Conservation (phyloP, 768 basidiomycete species). For the Naganishia onofrii region DNA sequence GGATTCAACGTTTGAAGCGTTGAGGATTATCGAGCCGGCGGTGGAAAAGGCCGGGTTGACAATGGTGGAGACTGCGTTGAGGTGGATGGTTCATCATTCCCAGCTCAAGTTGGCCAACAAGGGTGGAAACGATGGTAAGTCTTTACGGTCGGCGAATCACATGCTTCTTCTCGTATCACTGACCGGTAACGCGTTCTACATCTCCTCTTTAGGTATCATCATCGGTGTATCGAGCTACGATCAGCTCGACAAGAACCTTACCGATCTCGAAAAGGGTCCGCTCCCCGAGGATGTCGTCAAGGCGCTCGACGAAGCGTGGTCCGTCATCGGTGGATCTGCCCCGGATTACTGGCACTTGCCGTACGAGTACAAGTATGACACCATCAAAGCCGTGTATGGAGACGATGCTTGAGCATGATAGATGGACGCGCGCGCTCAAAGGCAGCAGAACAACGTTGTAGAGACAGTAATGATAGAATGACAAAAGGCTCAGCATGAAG, state of each 20-base stretch:
- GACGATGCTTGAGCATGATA: slow-evolving; percentile 25
- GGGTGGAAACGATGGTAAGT: slow-evolving; percentile 31
- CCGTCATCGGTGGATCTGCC: slow-evolving; percentile 54
- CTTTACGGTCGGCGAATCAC: too few species aligned
- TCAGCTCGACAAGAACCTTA: slow-evolving; percentile 58
- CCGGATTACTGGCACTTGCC: slow-evolving; percentile 53
- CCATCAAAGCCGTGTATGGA: slow-evolving; percentile 35
- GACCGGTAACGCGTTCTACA: too few species aligned
- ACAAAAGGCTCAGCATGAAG: too few species aligned
- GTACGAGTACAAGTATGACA: slow-evolving; percentile 41
- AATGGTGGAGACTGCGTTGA: slow-evolving; percentile 53
- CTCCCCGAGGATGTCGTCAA: slow-evolving; percentile 61
- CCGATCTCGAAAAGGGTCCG: slow-evolving; percentile 58
- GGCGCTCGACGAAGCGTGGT: slow-evolving; percentile 60
- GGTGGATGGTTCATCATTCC: slow-evolving; percentile 60
- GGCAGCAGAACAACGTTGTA: too few species aligned
- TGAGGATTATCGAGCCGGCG: slow-evolving; percentile 56
- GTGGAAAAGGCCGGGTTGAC: slow-evolving; percentile 54
- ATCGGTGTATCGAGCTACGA: slow-evolving; percentile 64
- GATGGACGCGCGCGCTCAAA: too few species aligned
- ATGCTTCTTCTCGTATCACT: too few species aligned
- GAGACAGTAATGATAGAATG: too few species aligned
- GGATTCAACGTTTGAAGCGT: slow-evolving; percentile 55
- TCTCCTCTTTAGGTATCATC: slow-evolving; percentile 56
- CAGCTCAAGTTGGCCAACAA: slow-evolving; percentile 53